Base-by-base conservation (phyloP, 23 red algal species). In the Agarophyton chilense region DNA sequence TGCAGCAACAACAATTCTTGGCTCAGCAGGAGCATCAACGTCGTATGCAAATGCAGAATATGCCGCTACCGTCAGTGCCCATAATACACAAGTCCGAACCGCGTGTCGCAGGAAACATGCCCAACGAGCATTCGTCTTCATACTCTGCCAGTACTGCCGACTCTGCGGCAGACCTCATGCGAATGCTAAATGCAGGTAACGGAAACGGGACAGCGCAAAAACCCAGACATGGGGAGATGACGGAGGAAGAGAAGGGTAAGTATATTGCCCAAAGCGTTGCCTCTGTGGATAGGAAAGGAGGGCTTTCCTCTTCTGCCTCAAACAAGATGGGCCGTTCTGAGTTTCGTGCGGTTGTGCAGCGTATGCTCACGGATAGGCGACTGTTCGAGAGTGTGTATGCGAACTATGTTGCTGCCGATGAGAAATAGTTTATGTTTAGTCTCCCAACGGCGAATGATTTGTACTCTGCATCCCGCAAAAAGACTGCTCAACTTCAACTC, bases 301-400 rank as follows among this genome's bases (percentile, higher is more conserved):
- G 58, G 54, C 54, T 80, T 42, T 40, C 51, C 6, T 14, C 54
- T 40, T 61, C 50, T 18, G 39, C 32, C 3, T 28, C 47, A 38
- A 26, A 42, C 31, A 58, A 87, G 52, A 43, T 87, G 67, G 66
- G 74, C 46, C 82, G 82, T 42, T 54, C 61, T 35, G 63, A 72
- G 33, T 87, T 87, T 54, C 82, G 82, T 50, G 82, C 82, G 28
- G 82, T 87, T 19, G 46, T 87, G 82, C 82, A 72, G 26, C 39
- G 82, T 29, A 87, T 87, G 82, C 67, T 87, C 38, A 73, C 82
- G 46, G 82, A 87, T 33, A 58, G 49, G 44, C 61, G 67, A 58
- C 67, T 87, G 43, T 87, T 87, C 74, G 82, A 87, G 21, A 58
- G 47, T 41, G 82, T 87, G 52, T 87, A 87, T 73, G 64, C 55